A percentile compares a stretch with the other conserved stretches of the same genome.
Conservation (phyloP, 1,284 basidiomycete species). For the Tetrapyrgos nigripes region DNA sequence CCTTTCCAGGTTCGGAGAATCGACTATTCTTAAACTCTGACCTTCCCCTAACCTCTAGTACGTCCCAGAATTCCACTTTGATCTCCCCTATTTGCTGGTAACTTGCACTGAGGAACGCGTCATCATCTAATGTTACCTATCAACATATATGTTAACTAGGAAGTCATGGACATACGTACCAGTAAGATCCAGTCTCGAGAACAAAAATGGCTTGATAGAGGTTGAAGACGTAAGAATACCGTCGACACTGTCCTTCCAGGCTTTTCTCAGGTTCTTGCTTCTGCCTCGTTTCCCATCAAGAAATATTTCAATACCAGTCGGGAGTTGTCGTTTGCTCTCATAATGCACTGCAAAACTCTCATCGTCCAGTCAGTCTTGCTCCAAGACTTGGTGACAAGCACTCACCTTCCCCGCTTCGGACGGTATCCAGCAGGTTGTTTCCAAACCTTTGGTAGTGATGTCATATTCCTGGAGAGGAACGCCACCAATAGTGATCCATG, state of each 20-base stretch:
- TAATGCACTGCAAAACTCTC: too few species aligned
- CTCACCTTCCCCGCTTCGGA: constrained; percentile 44
- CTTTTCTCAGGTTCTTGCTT: background rate
- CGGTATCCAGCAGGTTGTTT: constrained; percentile 44
- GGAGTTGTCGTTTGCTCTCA: too few species aligned
- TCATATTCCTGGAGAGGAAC: constrained; percentile 33
- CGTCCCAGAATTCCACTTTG: background rate
- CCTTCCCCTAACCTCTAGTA: background rate
- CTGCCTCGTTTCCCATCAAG: background rate
- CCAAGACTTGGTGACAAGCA: too few species aligned
- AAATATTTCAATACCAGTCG: background rate
- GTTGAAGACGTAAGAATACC: constrained; percentile 26
- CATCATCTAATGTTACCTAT: constrained; percentile 31
- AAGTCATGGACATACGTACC: constrained; percentile 25
- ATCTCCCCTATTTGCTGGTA: constrained; percentile 25
- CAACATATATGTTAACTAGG: constrained; percentile 9
- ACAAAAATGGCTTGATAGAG: constrained; percentile 19
- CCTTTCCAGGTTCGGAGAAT: constrained; percentile 24
- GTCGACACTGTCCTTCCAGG: constrained; percentile 20
- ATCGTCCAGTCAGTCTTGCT: too few species aligned
- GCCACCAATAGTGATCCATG: constrained; percentile 40
- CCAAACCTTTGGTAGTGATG: constrained; percentile 24
- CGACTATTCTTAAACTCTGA: background rate
- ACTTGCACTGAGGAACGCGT: constrained; percentile 28
- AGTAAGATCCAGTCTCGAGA: constrained; percentile 37